Base-by-base conservation (phyloP, 108 stramenopile species). In the Nitzschia sp. region DNA sequence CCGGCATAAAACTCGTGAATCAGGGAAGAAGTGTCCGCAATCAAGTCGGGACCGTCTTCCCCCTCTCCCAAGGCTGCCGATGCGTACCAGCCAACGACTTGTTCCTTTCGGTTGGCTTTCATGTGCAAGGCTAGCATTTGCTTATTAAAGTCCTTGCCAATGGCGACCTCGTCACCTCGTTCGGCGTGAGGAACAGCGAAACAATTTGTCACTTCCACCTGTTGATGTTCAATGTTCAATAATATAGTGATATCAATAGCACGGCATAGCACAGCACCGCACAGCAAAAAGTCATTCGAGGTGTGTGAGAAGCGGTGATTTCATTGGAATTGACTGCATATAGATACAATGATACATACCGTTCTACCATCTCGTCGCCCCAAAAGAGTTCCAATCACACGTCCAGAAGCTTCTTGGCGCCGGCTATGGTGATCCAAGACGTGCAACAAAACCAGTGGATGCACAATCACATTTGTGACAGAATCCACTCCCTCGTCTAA, bases 1-100 rank as follows among this genome's bases (percentile, higher is more conserved):
- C 78, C 76, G 6, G 94, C 86, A 79, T 97, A 98, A 74, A 97
- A 98, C 66, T 97, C 96, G 67, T 98, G 98, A 76, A 98, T 96
- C 45, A 97, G 76, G 33, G 92, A 92, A 25, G 91, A 94, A 8
- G 92, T 94, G 61, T 98, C 95, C 44, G 91, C 84, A 44, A 96
- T 89, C 56, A 87, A 79, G 19, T 62, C 60, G 21, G 68, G 64
- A 44, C 68, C 66, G 33, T 63, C 80, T 19, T 45, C 57, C 19
- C 68, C 80, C 8, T 62, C 53, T 29, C 58, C 70, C 47, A 53
- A 63, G 9, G 87, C 75, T 54, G 89, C 80, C 45, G 95, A 93
- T 54, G 94, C 92, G 72, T 93, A 98, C 98, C 98, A 98, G 45
- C 98, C 98, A 4, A 98, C 92, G 45, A 98, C 87, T n/a, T 77